Evolutionary conservation across 2,329 filamentous ascomycete genomes (phyloP), one percentile per base, ranked within the genome.

Genomic region (Nannizzia gypsea): DNA sequence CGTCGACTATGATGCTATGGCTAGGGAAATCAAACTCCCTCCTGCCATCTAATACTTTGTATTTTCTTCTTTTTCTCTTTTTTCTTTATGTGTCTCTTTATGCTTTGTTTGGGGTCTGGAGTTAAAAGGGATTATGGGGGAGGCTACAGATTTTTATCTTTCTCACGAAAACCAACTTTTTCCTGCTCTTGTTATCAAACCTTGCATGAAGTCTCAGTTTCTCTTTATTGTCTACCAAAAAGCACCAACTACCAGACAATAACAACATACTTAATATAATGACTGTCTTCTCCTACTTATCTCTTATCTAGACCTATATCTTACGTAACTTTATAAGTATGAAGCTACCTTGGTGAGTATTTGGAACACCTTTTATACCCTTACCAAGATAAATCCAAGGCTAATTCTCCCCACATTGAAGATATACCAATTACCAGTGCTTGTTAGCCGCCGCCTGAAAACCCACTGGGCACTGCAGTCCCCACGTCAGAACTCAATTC

Each of bases 191-290:
- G 11, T 6, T 54, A 20, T 6, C 6, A 17, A 54, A 50, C 20
- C 24, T n/a, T n/a, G 44, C 44, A 24, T 50, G 40, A 17, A 40
- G 11, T 44, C 13, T n/a, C 40, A 44, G 22, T 50, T 24, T 50
- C 44, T 46, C 15, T 40, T 40, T 15, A n/a, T 44, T 69, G 66
- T 65, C 68, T 69, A 60, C 57, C 58, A 61, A 62, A 63, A 20
- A 44, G 15, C 15, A 15, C 6, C 2, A 42, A 9, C 15, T 44
- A 13, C n/a, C 40, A 42, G 38, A 42, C 38, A n/a, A 44, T n/a
- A 20, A 44, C n/a, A 42, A 44, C 17, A 20, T 44, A 44, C 15
- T 44, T 44, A 44, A 44, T 44, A 13, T 3, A 2, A 36, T 36
- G 31, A 13, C 4, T 11, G 13, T 36, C 9, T 36, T 36, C 9